Evolutionary conservation across 73 alveolate species (phyloP), one percentile per base, ranked within the genome.

Genomic region (Strombidium stylifer): DNA sequence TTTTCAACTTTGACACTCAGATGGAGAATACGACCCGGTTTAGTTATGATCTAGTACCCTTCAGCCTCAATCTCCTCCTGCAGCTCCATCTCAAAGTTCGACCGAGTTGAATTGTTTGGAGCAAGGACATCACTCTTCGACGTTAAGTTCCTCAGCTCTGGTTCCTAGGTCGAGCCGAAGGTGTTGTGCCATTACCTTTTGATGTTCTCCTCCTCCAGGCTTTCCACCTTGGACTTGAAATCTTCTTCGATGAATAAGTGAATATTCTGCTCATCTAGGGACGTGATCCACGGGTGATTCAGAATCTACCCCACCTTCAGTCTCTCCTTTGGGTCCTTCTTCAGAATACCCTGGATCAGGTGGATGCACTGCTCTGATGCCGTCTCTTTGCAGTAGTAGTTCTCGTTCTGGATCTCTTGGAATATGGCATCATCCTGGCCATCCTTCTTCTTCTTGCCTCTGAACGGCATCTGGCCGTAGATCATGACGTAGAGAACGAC

Each of bases 401-500:
- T 78, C 45, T 90, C 93, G 45, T 69, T 50, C 16, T 77, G n/a
- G 18, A 88, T 83, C 20, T 69, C 58, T 23, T 42, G 58, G 42
- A n/a, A n/a, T n/a, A n/a, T n/a, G n/a, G n/a, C n/a, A n/a, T n/a
- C n/a, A n/a, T n/a, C n/a, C 37, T 88, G 92, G 44, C 83, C 56
- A 12, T 88, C 94, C 44, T 59, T 69, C 55, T 84, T 53, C 49
- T 76, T 83, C 34, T 78, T 83, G 18, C 92, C 97, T 64, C 81
- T 88, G 55, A 88, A 88, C 11, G 97, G 97, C 15, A 83, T 92
- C 7, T 81, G 41, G 7, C 94, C 97, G 78, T 77, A 66, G 42
- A 88, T 40, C 94, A 88, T 84, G 47, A 89, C 91, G 78, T 84
- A 88, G 46, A 88, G 71, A 44, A 87, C 85, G 23, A 88, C 97